These are phyloP conservation scores for Botrytis byssoidea DNA, from an alignment of 2,329 filamentous ascomycete genomes.

Conservation along the genomic window DNA sequence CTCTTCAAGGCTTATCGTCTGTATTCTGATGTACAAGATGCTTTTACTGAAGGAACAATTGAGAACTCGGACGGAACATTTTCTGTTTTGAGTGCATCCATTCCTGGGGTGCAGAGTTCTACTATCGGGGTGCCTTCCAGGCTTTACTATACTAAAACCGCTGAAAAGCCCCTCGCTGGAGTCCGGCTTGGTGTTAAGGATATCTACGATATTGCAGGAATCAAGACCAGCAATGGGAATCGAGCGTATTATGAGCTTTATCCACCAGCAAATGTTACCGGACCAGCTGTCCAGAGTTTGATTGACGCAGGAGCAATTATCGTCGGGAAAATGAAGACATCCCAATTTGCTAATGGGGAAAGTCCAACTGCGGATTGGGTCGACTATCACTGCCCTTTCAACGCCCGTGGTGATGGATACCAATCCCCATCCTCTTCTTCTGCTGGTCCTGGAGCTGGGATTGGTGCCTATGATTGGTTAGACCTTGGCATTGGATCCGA, in stretches of 20 bases:
- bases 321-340: slow-evolving; percentile 53
- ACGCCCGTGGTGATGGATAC: slow-evolving; percentile 49
- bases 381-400: slow-evolving; percentile 43
- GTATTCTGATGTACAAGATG: slow-evolving; percentile 49
- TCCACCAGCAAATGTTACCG: slow-evolving; percentile 46
- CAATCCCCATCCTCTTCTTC: slow-evolving; percentile 49
- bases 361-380: slow-evolving; percentile 51
- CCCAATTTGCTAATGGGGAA: slow-evolving; percentile 45
- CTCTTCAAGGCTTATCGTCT: slow-evolving; percentile 50
- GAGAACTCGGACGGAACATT: slow-evolving; percentile 41
- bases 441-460: slow-evolving; percentile 46
- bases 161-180: slow-evolving; percentile 57
- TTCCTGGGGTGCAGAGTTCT: slow-evolving; percentile 43
- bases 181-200: slow-evolving; percentile 63
- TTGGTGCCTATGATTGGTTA: slow-evolving; percentile 48
- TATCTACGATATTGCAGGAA: slow-evolving; percentile 57
- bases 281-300: slow-evolving; percentile 52
- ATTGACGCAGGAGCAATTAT: slow-evolving; percentile 59
- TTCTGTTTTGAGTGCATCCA: slow-evolving; percentile 45
- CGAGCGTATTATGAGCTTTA: slow-evolving; percentile 57
- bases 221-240: slow-evolving; percentile 57
- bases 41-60: slow-evolving; percentile 50
- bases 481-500: slow-evolving; percentile 51
- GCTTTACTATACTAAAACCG: slow-evolving; percentile 54
- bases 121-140: slow-evolving; percentile 57